Conservation (phyloP, 2,329 filamentous ascomycete species). For the Ceratocystis diversiconidia region DNA sequence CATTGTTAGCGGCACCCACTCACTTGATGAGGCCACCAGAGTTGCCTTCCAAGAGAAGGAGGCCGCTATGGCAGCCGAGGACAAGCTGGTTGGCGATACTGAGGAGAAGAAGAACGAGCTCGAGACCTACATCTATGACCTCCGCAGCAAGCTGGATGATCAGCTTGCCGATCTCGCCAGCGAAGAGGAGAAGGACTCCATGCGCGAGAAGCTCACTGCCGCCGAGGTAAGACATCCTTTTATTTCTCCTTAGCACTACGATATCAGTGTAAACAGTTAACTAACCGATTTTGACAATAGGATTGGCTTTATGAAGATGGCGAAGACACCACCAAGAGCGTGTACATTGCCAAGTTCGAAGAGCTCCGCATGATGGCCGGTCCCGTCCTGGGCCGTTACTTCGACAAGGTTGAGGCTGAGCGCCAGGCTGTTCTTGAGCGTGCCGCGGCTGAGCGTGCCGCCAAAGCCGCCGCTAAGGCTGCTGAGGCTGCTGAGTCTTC, state of each 20-base stretch:
- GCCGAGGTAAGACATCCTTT: conserved; percentile 57
- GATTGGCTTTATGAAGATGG: conserved; percentile 98
- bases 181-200: conserved; percentile 81
- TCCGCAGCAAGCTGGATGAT: conserved; percentile 89
- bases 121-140: conserved; percentile 92
- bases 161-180: conserved; percentile 77
- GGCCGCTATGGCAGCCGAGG: conserved; percentile 84
- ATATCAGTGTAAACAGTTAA: not conserved
- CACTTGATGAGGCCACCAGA: conserved; percentile 57
- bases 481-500: conserved; percentile 33
- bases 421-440: conserved; percentile 64
- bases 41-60: conserved; percentile 65
- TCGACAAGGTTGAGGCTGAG: conserved; percentile 84
- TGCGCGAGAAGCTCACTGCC: conserved; percentile 68
- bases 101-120: conserved; percentile 99
- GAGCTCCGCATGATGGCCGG: conserved; percentile 85
- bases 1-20: conserved; percentile 67
- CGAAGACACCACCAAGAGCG: conserved; percentile 82
- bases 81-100: conserved; percentile 95
- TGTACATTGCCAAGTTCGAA: conserved; percentile 90
- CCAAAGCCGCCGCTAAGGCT: conserved; percentile 47
- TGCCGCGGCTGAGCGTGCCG: conserved; percentile 62
- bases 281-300: conserved; percentile 32
- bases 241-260: not conserved
- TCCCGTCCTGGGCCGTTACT: conserved; percentile 85